A percentile compares a stretch with the other conserved stretches of the same genome.
phyloP scores from a whole-genome alignment of 2,329 filamentous ascomycete species.

The Colletotrichum tofieldiae region DNA sequence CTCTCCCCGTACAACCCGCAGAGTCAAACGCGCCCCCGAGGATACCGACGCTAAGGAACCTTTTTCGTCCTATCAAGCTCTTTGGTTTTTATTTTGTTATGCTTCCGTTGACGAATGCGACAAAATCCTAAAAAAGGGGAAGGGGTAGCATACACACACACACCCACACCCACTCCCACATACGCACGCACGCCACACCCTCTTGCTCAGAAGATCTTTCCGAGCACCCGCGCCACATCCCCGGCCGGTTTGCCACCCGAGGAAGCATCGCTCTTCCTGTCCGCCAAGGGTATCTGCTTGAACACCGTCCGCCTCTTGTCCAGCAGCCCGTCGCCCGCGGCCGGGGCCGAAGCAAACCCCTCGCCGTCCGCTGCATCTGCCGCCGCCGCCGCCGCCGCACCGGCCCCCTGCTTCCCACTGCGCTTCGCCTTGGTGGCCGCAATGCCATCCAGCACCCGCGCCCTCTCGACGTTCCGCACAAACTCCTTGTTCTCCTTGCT shows the following conservation, averaged over 20 bases:
- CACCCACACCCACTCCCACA: background rate
- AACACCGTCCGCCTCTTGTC: constrained; percentile 68
- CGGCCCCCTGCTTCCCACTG: constrained; percentile 55
- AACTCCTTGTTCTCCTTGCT: constrained; percentile 87
- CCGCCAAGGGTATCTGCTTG: constrained; percentile 75
- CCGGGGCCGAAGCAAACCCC: constrained; percentile 41
- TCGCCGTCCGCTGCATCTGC: constrained; percentile 40
- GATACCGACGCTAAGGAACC: constrained; percentile 23
- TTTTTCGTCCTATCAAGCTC: constrained; percentile 25
- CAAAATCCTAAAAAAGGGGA: background rate
- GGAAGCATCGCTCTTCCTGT: constrained; percentile 61
- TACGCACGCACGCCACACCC: constrained; percentile 1
- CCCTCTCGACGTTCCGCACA: constrained; percentile 83
- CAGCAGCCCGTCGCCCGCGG: constrained; percentile 43
- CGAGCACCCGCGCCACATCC: constrained; percentile 72
- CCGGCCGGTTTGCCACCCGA: constrained; percentile 68
- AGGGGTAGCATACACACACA: background rate
- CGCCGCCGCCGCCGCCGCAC: constrained; percentile 35
- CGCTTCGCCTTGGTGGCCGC: constrained; percentile 70
- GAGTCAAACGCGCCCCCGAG: background rate
- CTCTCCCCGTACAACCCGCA: background rate
- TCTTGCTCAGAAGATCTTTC: constrained; percentile 72
- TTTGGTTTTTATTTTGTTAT: background rate
- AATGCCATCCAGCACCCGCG: constrained; percentile 85
- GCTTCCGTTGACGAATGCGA: constrained; percentile 5